Conservation (phyloP, 139 green algal species). For the Chlamydomonas schloesseri region DNA sequence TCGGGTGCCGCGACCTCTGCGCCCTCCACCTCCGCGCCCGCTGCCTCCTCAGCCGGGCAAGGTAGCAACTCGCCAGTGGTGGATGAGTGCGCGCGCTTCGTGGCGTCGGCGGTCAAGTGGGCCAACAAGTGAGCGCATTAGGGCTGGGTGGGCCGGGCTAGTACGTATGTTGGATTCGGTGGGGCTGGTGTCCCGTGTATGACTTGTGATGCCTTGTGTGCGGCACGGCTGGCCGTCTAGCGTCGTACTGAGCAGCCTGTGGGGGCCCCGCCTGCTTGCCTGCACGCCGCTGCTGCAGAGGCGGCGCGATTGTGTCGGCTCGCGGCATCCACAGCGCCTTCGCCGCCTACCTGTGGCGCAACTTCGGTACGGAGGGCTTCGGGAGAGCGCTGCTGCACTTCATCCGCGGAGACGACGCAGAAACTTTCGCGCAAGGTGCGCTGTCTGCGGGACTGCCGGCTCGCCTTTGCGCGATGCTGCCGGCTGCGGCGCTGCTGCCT, state of each 20-base stretch:
- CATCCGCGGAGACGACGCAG: background rate
- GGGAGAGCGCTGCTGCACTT: slow-evolving; percentile 31
- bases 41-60: background rate
- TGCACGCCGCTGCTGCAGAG: background rate
- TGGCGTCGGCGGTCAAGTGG: slow-evolving; percentile 63
- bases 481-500: background rate
- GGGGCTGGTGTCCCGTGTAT: too few species aligned
- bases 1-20: background rate
- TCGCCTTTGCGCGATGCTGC: background rate
- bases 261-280: too few species aligned
- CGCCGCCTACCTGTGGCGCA: slow-evolving; percentile 29
- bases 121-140: slow-evolving; percentile 49
- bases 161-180: too few species aligned
- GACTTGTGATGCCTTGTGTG: too few species aligned
- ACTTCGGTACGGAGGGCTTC: background rate
- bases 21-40: background rate
- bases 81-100: slow-evolving; percentile 48
- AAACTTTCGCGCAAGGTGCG: slow-evolving; percentile 18
- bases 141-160: too few species aligned
- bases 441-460: background rate
- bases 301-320: background rate
- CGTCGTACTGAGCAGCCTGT: too few species aligned
- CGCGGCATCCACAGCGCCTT: slow-evolving; percentile 25
- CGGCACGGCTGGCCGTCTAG: too few species aligned
- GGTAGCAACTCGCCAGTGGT: background rate